Evolutionary conservation across 345 rosid species (phyloP).

Genomic region (Viola odorata): DNA sequence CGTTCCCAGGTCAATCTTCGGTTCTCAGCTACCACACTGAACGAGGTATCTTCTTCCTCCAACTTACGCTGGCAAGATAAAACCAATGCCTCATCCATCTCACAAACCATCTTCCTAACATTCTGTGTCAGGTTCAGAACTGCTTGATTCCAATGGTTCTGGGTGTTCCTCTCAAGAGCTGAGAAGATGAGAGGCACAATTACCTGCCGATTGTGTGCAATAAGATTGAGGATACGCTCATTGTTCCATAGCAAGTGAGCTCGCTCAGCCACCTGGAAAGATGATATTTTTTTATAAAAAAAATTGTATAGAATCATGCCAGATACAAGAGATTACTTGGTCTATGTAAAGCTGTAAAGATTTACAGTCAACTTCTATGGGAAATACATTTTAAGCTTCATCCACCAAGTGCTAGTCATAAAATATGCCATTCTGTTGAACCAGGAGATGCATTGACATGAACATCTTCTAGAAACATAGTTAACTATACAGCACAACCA

Average conservation of each 20-base stretch:
- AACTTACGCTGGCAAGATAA: constrained; percentile 42
- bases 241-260: constrained; percentile 77
- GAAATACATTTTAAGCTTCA: no score
- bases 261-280: constrained; percentile 71
- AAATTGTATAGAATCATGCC: neutral
- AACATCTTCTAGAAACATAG: no score
- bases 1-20: constrained; percentile 58
- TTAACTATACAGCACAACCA: no score
- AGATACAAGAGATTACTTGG: no score
- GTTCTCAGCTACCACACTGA: constrained; percentile 42
- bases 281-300: neutral
- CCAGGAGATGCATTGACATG: no score
- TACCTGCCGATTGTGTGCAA: constrained; percentile 45
- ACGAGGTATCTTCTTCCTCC: constrained; percentile 47
- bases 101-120: constrained; percentile 46
- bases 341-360: no score
- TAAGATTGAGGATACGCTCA: constrained; percentile 50
- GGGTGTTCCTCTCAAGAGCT: constrained; percentile 54
- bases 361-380: no score
- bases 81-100: constrained; percentile 67
- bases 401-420: no score
- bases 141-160: constrained; percentile 71
- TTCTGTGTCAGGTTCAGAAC: constrained; percentile 64
- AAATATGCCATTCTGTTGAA: no score
- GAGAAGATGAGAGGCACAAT: constrained; percentile 52